phyloP scores from a whole-genome alignment of 768 basidiomycete species.

The Suillus alpinus region DNA sequence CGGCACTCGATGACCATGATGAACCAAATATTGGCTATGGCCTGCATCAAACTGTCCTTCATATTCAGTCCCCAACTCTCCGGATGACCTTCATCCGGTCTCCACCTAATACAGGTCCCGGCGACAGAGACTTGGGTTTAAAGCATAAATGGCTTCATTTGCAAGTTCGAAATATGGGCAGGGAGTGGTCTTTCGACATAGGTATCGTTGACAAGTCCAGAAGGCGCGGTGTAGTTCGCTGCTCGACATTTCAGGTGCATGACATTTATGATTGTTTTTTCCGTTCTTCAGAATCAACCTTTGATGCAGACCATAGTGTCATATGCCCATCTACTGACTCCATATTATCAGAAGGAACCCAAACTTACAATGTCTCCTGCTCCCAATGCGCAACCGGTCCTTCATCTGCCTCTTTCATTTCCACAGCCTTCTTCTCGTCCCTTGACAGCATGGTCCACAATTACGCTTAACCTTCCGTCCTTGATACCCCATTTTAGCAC shows the following conservation, averaged over 20 bases:
- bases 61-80: constrained; percentile 76
- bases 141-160: constrained; percentile 74
- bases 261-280: neutral
- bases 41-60: constrained; percentile 68
- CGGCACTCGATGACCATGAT: constrained; percentile 29
- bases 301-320: neutral
- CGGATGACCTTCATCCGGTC: constrained; percentile 65
- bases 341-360: constrained; percentile 48
- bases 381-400: constrained; percentile 45
- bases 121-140: constrained; percentile 45
- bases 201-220: constrained; percentile 66
- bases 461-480: constrained; percentile 57
- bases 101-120: constrained; percentile 37
- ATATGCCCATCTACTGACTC: constrained; percentile 1
- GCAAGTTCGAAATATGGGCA: constrained; percentile 65
- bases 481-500: constrained; percentile 63
- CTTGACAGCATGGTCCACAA: constrained; percentile 69
- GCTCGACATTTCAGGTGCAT: constrained; percentile 79
- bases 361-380: constrained; percentile 37
- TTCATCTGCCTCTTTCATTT: constrained; percentile 71
- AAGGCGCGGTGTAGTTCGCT: constrained; percentile 56
- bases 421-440: constrained; percentile 51
- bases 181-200: constrained; percentile 74
- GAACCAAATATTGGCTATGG: constrained; percentile 32
- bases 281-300: neutral